A percentile compares a stretch with the other conserved stretches of the same genome.
Conservation (phyloP, 1,139 yeast species). For the Diutina pseudorugosa region DNA sequence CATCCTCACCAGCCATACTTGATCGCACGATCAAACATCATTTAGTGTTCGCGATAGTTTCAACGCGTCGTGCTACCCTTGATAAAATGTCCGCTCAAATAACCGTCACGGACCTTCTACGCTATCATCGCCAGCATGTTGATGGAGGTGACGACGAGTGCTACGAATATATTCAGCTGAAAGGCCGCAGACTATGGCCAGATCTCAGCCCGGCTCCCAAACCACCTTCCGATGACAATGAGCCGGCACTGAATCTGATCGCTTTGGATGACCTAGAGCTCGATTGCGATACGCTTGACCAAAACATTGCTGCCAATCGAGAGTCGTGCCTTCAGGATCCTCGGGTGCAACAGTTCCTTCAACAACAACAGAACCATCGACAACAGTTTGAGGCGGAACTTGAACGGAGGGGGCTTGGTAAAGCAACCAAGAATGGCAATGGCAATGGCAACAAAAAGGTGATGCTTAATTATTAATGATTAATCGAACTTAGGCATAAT, state of each 20-base stretch:
- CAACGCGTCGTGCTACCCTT: no score
- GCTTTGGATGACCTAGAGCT: neutral
- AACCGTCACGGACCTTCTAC: neutral
- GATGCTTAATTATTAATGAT: neutral
- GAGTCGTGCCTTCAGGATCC: neutral
- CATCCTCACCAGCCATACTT: neutral
- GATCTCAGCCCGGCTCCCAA: neutral
- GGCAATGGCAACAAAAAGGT: neutral
- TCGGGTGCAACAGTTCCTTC: neutral
- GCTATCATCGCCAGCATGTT: neutral
- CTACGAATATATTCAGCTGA: neutral
- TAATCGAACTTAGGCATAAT: neutral
- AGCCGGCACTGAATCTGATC: neutral
- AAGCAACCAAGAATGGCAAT: neutral
- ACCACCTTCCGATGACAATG: neutral
- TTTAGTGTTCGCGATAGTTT: neutral
- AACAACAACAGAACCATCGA: neutral
- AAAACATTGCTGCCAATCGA: neutral
- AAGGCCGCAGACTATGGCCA: neutral
- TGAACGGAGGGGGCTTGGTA: neutral
- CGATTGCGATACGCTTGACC: neutral
- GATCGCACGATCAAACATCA: neutral
- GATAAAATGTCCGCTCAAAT: neutral
- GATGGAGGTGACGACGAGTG: constrained; percentile 1
- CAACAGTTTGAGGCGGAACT: neutral